Evolutionary conservation across 306 rosid genomes (phyloP).

Genomic region (Biancaea sappan): DNA sequence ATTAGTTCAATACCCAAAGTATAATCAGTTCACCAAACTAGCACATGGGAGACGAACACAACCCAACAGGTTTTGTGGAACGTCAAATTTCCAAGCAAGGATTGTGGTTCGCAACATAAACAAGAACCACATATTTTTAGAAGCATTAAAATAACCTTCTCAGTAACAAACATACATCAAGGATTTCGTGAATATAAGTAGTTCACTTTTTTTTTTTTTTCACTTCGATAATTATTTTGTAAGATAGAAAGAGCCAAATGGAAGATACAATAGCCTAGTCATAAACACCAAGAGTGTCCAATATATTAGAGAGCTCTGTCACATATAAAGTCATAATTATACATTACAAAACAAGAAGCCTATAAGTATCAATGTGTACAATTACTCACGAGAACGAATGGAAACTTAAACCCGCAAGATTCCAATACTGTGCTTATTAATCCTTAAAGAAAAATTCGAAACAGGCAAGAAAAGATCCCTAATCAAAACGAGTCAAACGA

Average conservation of each 20-base stretch:
- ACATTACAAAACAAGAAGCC: background rate
- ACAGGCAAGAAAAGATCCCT: background rate
- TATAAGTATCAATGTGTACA: background rate
- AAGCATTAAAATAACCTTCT: background rate
- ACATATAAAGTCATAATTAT: constrained; percentile 1
- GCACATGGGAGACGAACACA: background rate
- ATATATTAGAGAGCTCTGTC: background rate
- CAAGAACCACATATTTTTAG: background rate
- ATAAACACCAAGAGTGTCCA: background rate
- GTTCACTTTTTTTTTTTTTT: no score
- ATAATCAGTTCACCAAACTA: background rate
- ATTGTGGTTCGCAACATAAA: background rate
- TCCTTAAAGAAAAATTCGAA: background rate
- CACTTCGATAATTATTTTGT: background rate
- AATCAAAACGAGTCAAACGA: background rate
- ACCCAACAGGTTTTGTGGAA: background rate
- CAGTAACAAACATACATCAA: background rate
- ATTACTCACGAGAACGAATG: background rate
- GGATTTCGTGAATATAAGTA: background rate
- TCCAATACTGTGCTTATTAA: background rate
- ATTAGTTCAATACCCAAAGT: background rate
- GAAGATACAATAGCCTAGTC: background rate
- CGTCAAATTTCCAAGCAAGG: background rate
- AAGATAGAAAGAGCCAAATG: background rate
- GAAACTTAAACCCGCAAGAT: background rate